Base-by-base conservation (phyloP, 2,329 filamentous ascomycete genomes). In the Thelonectria olida region DNA sequence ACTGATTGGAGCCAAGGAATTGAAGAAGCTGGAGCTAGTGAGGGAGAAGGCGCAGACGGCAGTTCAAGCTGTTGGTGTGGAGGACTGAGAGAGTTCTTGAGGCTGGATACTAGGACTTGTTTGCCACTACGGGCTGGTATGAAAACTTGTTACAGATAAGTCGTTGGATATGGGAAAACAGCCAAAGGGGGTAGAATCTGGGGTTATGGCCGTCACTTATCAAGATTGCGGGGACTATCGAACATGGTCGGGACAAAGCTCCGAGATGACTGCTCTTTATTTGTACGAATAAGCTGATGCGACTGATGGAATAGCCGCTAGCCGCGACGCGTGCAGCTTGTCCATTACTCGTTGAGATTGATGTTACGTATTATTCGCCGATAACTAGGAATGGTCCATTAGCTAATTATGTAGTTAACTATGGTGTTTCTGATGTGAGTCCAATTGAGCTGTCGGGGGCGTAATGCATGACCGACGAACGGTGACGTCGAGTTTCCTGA, bases 1-100 rank as follows among this genome's bases (percentile, higher is more conserved):
- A 69, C 76, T 88, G 65, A 74, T 84, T 42, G 77, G 79, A 13
- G 78, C 79, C 6, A 84, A 82, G 63, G 80, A 86, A 54, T 78
- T 76, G 54, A 81, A 78, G 64, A 79, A 76, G 61, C 70, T 89
- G 36, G 71, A 76, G 8, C 54, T 67, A 13, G 71, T 77, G 34
- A 67, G 71, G n/a, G 67, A 72, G n/a, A 77, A 75, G 66, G 77
- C 70, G 22, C 75, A 75, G 62, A 62, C 61, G 17, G 66, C 65
- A 5, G 70, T 79, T 3, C 69, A 72, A 20, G 63, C 60, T 25
- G 61, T 66, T 45, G 64, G 55, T 15, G 58, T 63, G 38, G 67
- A 63, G 39, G 50, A 52, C 17, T 70, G 48, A 47, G 27, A 17
- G 44, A 20, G 22, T 47, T 36, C 20, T 41, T 28, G 28, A 27